phyloP scores from a whole-genome alignment of 345 rosid species.

The Bretschneidera sinensis region DNA sequence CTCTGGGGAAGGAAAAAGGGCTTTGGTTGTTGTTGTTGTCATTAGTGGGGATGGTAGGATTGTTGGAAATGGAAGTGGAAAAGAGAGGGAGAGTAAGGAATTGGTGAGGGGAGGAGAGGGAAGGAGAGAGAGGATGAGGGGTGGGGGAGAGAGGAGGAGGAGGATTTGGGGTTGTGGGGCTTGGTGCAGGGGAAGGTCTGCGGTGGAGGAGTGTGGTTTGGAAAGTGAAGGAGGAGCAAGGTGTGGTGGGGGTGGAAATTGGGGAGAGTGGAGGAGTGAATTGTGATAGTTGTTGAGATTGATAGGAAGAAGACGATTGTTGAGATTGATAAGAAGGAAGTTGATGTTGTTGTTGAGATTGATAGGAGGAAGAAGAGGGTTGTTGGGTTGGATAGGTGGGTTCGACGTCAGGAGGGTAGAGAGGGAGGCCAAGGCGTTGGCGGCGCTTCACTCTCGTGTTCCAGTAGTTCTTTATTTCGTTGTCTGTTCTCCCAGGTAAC shows the following conservation, averaged over 20 bases:
- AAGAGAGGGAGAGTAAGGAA: constrained; percentile 46
- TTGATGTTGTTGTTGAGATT: constrained; percentile 8
- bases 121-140: constrained; percentile 28
- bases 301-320: neutral
- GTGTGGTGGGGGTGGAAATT: constrained; percentile 15
- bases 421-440: constrained; percentile 59
- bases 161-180: constrained; percentile 30
- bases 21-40: constrained; percentile 7
- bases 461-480: constrained; percentile 76
- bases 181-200: constrained; percentile 25
- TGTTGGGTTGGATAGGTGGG: constrained; percentile 37
- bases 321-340: constrained; percentile 30
- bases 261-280: constrained; percentile 9
- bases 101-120: constrained; percentile 31
- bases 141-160: constrained; percentile 28
- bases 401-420: constrained; percentile 52
- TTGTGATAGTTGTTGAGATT: neutral
- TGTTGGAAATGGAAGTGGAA: constrained; percentile 13
- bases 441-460: constrained; percentile 65
- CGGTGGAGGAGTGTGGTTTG: constrained; percentile 28
- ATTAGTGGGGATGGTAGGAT: constrained; percentile 5
- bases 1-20: constrained; percentile 32
- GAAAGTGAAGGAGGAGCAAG: constrained; percentile 27
- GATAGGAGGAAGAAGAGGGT: constrained; percentile 37
- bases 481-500: constrained; percentile 75